Evolutionary conservation across 257 asterid species (phyloP), one percentile per base, ranked within the genome.

Genomic region (Gentiana dahurica): DNA sequence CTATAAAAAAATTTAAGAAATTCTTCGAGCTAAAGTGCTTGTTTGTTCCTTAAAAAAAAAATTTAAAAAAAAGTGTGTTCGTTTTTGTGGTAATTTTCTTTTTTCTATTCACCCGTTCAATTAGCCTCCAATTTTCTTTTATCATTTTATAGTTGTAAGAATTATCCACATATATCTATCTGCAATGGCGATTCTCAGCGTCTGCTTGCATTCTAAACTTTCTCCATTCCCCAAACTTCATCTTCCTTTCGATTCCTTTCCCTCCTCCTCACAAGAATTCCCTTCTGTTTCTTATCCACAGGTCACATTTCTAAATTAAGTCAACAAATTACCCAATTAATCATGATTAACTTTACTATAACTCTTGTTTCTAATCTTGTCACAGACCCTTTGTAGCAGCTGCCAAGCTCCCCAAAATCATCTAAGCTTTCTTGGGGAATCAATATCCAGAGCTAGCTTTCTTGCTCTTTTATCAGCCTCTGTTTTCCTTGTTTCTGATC

Each of bases 381-480:
- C 12, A 44, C 77, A 81, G 94, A 49, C 36, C 9, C 52, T 58
- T 55, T 54, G 60, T 49, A 36, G n/a, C 43, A 63, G 49, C 63
- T 59, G 59, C 5, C 58, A 44, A 49, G 24, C 32, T 57, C 4
- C 61, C 51, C 69, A 59, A 68, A 66, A 50, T 57, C 47, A 54
- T 62, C 34, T 74, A 2, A 45, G 73, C 12, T 63, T 65, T 49
- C 50, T 79, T 12, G 68, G 77, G 34, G 83, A 77, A 34, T 75
- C 94, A 0, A 55, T 89, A 41, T 77, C 95, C 37, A 74, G 80
- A 73, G 87, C 81, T 9, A 64, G 80, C 54, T 64, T 77, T 59
- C 74, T 86, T 7, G 89, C 96, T 0, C 73, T 84, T 60, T 46
- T 90, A 57, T 84, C 97, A 8, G 86, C 87, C 66, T 80, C 96